Base-by-base conservation (phyloP, 192 early-diverging fungal genomes). In the Endogone sp. region DNA sequence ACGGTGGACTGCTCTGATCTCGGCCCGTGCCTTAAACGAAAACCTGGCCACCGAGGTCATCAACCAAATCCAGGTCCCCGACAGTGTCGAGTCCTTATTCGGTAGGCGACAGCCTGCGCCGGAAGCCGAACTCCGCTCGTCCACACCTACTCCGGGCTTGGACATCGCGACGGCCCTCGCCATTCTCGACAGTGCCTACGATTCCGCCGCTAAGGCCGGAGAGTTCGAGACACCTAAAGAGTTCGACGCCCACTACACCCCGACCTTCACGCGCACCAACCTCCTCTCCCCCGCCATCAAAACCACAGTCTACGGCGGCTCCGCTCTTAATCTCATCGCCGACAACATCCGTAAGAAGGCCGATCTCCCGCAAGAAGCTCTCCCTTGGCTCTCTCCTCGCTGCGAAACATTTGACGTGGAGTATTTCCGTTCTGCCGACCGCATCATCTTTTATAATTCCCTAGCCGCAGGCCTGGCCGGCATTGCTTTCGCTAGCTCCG, bases 371-470 rank as follows among this genome's bases (percentile, higher is more conserved):
- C 37, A 49, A 49, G 9, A 49, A 49, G 37, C 37, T 16, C 37
- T 49, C 37, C 37, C 37, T 11, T 49, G 37, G 37, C 37, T 49
- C 37, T 6, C 16, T 16, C 37, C 37, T 6, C 37, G 37, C 1
- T 49, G 37, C 37, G 37, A 49, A 16, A 49, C 37, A 0, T 49
- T 49, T 1, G 37, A 49, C 37, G 37, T 49, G 6, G 37, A 49
- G 16, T 49, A 49, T 16, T 49, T 49, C 37, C 37, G 16, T 16
- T 49, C 37, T 16, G 37, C 69, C 23, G 69, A 75, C 59, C 49
- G 74, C 8, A 56, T 65, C 25, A 75, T 75, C 29, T 75, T 75
- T 24, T 75, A 71, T 29, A 75, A 75, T 56, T 64, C 74, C 62
- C 63, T 75, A 29, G 70, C 74, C 23, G 64, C 74, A 26, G 74